Evolutionary conservation across 2,329 filamentous ascomycete species (phyloP).

Genomic region (Fusarium sp.): DNA sequence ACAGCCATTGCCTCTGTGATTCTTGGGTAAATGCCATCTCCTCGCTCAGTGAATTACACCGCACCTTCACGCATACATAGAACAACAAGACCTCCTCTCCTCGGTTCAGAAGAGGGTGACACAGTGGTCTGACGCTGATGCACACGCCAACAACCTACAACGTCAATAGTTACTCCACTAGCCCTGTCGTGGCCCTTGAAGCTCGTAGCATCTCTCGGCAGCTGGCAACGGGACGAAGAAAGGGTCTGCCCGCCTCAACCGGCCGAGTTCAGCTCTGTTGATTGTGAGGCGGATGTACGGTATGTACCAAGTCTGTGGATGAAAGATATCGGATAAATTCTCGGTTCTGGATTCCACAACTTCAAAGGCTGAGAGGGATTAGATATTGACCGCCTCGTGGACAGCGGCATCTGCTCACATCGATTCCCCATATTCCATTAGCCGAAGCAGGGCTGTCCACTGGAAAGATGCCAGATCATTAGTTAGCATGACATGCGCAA

Average conservation of each 20-base stretch:
- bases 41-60: not conserved
- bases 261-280: constrained; percentile 37
- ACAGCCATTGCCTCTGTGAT: constrained; percentile 3
- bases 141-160: constrained; percentile 35
- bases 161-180: constrained; percentile 32
- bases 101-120: constrained; percentile 18
- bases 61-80: not conserved
- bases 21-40: not conserved
- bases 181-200: constrained; percentile 26
- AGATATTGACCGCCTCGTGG: constrained; percentile 22
- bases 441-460: constrained; percentile 29
- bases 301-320: constrained; percentile 17
- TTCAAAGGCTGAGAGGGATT: constrained; percentile 8
- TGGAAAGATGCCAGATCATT: constrained; percentile 35
- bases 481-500: constrained; percentile 20
- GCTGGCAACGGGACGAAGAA: constrained; percentile 28
- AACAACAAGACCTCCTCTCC: not conserved
- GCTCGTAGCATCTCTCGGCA: constrained; percentile 37
- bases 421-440: constrained; percentile 21
- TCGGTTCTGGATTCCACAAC: constrained; percentile 2
- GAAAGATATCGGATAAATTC: constrained; percentile 23
- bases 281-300: constrained; percentile 32
- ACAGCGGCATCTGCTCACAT: constrained; percentile 16
- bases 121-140: constrained; percentile 42
- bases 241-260: constrained; percentile 28